Evolutionary conservation across 2,329 filamentous ascomycete genomes (phyloP).

Genomic region (Clonostachys byssicola): DNA sequence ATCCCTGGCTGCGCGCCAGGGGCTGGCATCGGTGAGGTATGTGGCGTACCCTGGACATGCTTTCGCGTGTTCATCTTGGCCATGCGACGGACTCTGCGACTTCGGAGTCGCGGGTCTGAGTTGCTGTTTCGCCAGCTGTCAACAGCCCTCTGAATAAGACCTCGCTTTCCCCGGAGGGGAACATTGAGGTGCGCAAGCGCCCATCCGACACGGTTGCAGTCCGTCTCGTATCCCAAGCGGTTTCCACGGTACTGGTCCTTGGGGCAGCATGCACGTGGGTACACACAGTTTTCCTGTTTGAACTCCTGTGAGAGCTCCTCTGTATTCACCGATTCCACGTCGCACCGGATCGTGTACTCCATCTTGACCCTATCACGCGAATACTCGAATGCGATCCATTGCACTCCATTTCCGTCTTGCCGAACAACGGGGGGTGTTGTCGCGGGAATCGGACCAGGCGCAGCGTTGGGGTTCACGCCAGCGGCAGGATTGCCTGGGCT

Average conservation of each 20-base stretch:
- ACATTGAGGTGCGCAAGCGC: conserved; percentile 91
- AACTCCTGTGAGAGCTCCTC: conserved; percentile 83
- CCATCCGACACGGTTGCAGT: conserved; percentile 99
- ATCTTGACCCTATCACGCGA: conserved; percentile 97
- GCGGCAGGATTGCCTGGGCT: conserved; percentile 27
- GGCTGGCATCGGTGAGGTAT: conserved; percentile 63
- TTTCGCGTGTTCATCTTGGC: conserved; percentile 93
- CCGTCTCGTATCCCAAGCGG: conserved; percentile 91
- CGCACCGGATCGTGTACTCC: conserved; percentile 98
- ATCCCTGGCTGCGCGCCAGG: conserved; percentile 62
- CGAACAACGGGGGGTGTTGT: conserved; percentile 92
- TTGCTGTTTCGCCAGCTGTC: conserved; percentile 99
- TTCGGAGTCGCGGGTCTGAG: conserved; percentile 86
- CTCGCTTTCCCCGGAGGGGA: conserved; percentile 85
- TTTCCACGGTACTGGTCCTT: conserved; percentile 98
- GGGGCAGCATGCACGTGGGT: conserved; percentile 87
- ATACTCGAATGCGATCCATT: conserved; percentile 99
- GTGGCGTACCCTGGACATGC: conserved; percentile 56
- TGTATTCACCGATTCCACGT: conserved; percentile 93
- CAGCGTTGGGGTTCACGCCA: conserved; percentile 81
- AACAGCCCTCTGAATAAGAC: conserved; percentile 92
- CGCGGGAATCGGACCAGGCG: conserved; percentile 92
- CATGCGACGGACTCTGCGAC: conserved; percentile 88
- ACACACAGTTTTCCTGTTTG: conserved; percentile 98
- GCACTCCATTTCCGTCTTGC: conserved; percentile 93